These are phyloP conservation scores for Pichia sp. DNA, from an alignment of 1,139 yeast species.

Conservation along the genomic window DNA sequence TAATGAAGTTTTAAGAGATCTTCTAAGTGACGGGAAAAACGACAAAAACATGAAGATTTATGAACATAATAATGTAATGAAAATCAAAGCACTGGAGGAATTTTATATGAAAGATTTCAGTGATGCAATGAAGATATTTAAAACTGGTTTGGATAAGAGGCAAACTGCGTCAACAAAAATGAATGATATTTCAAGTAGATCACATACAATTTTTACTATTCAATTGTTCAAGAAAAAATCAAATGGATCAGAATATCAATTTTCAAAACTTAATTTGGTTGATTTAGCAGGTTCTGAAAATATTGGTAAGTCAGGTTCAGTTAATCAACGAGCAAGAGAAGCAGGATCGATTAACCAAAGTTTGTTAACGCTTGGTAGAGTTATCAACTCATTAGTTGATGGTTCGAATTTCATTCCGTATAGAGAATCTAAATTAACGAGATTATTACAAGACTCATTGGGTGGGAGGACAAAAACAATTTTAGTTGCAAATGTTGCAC, in stretches of 20 bases:
- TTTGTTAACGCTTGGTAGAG: conserved; percentile 74
- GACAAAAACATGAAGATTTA: conserved; percentile 39
- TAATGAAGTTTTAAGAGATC: conserved; percentile 64
- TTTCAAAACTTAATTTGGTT: conserved; percentile 67
- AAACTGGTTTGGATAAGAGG: conserved; percentile 49
- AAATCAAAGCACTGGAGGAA: conserved; percentile 42
- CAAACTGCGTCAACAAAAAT: conserved; percentile 65
- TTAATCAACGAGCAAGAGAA: conserved; percentile 71
- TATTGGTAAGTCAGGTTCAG: conserved; percentile 72
- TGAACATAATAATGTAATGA: conserved; percentile 35
- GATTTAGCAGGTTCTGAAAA: conserved; percentile 82
- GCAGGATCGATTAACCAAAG: conserved; percentile 88
- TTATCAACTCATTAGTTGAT: conserved; percentile 66
- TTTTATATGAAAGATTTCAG: conserved; percentile 45
- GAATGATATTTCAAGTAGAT: conserved; percentile 64
- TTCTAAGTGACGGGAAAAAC: conserved; percentile 40
- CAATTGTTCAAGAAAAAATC: conserved; percentile 42
- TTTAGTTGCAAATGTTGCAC: conserved; percentile 76
- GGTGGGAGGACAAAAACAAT: conserved; percentile 81
- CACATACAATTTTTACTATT: conserved; percentile 67
- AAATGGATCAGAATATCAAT: conserved; percentile 35
- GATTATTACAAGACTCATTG: conserved; percentile 71
- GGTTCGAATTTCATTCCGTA: conserved; percentile 68
- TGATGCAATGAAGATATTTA: conserved; percentile 49
- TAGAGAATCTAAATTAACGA: conserved; percentile 75